phyloP scores from a whole-genome alignment of 2,329 filamentous ascomycete species.

The Colletotrichum tropicale region DNA sequence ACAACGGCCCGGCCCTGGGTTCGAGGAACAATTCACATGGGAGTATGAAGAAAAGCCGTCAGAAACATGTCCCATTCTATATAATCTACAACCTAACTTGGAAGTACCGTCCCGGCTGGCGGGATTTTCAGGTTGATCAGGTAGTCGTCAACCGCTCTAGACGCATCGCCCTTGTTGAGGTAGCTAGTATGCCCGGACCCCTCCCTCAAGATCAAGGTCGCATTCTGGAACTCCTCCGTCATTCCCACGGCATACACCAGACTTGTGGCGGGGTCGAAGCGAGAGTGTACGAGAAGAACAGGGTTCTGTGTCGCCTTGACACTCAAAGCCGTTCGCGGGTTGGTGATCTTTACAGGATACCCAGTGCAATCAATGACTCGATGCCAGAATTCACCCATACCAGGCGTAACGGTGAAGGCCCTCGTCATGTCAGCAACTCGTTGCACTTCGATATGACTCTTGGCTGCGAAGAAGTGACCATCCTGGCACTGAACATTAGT shows the following conservation, averaged over 20 bases:
- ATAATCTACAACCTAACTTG: neutral
- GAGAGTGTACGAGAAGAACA: conserved; percentile 2
- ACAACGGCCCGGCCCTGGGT: neutral
- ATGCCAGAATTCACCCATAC: conserved; percentile 9
- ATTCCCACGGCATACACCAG: conserved; percentile 6
- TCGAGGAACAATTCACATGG: neutral
- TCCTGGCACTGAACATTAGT: conserved; percentile 9
- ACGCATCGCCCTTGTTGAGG: neutral
- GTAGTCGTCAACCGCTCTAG: conserved; percentile 3
- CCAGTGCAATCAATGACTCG: conserved; percentile 15
- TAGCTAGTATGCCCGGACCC: conserved; percentile 15
- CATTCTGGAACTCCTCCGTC: conserved; percentile 8
- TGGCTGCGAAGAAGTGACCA: conserved; percentile 11
- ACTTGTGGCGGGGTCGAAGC: conserved; percentile 8
- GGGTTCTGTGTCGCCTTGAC: conserved; percentile 1
- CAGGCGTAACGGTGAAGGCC: neutral
- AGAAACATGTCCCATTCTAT: neutral
- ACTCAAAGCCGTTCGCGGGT: neutral
- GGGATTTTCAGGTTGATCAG: neutral
- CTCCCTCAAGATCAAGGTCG: neutral
- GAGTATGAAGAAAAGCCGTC: fast-evolving
- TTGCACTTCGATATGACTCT: conserved; percentile 1
- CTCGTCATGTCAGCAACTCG: conserved; percentile 5
- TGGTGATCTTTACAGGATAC: conserved; percentile 10
- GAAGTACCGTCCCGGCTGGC: neutral